phyloP scores from a whole-genome alignment of 2,329 filamentous ascomycete species.

The Fusarium agapanthi region DNA sequence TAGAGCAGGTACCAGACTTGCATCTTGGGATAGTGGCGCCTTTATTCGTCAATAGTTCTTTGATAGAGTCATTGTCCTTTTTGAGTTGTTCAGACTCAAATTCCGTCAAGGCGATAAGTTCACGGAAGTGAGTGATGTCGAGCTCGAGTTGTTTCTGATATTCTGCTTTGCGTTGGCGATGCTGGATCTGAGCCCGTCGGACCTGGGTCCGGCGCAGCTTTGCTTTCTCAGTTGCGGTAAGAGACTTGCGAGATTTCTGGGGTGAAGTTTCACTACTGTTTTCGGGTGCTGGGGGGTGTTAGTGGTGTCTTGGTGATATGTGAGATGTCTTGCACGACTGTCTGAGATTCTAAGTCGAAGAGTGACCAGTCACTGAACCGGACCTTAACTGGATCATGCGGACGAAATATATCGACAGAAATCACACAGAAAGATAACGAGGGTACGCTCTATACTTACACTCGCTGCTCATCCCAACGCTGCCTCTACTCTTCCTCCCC shows the following conservation, averaged over 20 bases:
- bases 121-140: constrained; percentile 58
- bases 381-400: not conserved
- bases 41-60: constrained; percentile 43
- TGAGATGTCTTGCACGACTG: constrained; percentile 2
- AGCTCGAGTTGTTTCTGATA: constrained; percentile 64
- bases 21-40: constrained; percentile 35
- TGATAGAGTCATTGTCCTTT: constrained; percentile 56
- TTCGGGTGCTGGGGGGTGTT: constrained; percentile 22
- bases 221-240: constrained; percentile 50
- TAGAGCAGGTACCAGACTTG: constrained; percentile 8
- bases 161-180: constrained; percentile 65
- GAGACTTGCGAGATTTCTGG: constrained; percentile 31
- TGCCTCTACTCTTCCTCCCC: constrained; percentile 9
- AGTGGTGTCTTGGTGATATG: not conserved
- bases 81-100: constrained; percentile 49
- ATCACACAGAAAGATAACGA: not conserved
- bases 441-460: constrained; percentile 35
- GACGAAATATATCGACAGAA: not conserved
- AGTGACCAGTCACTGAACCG: not conserved
- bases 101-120: constrained; percentile 55
- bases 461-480: constrained; percentile 29
- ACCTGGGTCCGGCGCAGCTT: constrained; percentile 61
- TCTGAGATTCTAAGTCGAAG: not conserved
- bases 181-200: constrained; percentile 62
- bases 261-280: constrained; percentile 19